These are phyloP conservation scores for Barbarea vulgaris DNA, from an alignment of 345 rosid genomes.

Conservation along the genomic window DNA sequence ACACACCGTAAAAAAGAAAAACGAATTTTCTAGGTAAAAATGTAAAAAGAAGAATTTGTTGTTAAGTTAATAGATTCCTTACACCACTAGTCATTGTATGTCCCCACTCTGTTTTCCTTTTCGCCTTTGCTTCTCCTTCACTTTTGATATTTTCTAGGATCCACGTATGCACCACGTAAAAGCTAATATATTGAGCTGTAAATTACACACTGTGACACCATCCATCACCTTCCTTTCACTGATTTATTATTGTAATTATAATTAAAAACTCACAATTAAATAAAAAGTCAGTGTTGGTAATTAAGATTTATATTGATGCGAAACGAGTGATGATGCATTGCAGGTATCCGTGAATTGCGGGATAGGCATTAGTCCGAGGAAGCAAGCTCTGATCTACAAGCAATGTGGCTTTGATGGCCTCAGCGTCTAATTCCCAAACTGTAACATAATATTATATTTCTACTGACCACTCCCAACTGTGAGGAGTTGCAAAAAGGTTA, in stretches of 20 bases:
- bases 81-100: slow-evolving; percentile 33
- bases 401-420: slow-evolving; percentile 98
- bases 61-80: slow-evolving; percentile 39
- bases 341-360: slow-evolving; percentile 96
- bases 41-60: not conserved
- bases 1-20: slow-evolving; percentile 9
- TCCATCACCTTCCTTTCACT: slow-evolving; percentile 4
- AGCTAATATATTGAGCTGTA: not conserved
- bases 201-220: not conserved
- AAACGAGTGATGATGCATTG: slow-evolving; percentile 11
- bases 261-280: not conserved
- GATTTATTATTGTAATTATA: not conserved
- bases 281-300: not conserved
- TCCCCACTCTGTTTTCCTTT: slow-evolving; percentile 33
- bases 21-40: not conserved
- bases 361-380: slow-evolving; percentile 88
- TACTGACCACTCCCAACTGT: slow-evolving; percentile 31
- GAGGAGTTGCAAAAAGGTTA: slow-evolving; percentile 15
- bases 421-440: slow-evolving; percentile 52
- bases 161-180: slow-evolving; percentile 26
- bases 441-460: slow-evolving; percentile 24
- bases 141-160: slow-evolving; percentile 35
- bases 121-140: slow-evolving; percentile 42
- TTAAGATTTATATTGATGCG: not conserved
- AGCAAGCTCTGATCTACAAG: slow-evolving; percentile 87